Percentiles rank a stretch among this genome's conserved stretches.
phyloP scores from a whole-genome alignment of 352 stramenopile species.

The Poterioochromonas sp. region DNA sequence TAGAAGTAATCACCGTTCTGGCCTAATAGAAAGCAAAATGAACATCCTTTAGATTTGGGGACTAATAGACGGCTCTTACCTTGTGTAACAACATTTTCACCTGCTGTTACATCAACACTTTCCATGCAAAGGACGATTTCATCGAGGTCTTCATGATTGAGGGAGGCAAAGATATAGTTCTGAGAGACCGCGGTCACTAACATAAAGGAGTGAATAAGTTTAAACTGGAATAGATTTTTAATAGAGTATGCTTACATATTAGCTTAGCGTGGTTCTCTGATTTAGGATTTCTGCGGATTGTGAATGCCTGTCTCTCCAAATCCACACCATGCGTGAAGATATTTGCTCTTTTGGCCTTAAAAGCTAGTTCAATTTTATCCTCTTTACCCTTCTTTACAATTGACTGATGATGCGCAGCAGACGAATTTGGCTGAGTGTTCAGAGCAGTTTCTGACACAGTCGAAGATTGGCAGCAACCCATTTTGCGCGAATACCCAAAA shows the following conservation, averaged over 20 bases:
- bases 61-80: too few species aligned
- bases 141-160: neutral
- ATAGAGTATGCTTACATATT: neutral
- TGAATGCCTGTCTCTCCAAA: neutral
- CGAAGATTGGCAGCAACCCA: slow-evolving; percentile 8
- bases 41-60: too few species aligned
- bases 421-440: neutral
- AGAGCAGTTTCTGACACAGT: neutral
- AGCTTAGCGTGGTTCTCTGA: neutral
- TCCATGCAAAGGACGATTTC: slow-evolving; percentile 12
- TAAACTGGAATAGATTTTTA: neutral
- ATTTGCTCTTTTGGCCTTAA: slow-evolving; percentile 19
- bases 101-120: neutral
- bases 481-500: too few species aligned
- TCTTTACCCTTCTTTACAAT: neutral
- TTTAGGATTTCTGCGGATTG: neutral
- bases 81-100: slow-evolving; percentile 53
- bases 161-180: slow-evolving; percentile 26
- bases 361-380: slow-evolving; percentile 23
- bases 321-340: slow-evolving; percentile 18
- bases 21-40: slow-evolving; percentile 45
- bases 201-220: neutral
- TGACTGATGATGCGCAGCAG: neutral
- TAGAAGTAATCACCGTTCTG: slow-evolving; percentile 79
- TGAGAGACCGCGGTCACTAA: neutral